Conservation (phyloP, 352 stramenopile species). For the Pythium folliculosum region DNA sequence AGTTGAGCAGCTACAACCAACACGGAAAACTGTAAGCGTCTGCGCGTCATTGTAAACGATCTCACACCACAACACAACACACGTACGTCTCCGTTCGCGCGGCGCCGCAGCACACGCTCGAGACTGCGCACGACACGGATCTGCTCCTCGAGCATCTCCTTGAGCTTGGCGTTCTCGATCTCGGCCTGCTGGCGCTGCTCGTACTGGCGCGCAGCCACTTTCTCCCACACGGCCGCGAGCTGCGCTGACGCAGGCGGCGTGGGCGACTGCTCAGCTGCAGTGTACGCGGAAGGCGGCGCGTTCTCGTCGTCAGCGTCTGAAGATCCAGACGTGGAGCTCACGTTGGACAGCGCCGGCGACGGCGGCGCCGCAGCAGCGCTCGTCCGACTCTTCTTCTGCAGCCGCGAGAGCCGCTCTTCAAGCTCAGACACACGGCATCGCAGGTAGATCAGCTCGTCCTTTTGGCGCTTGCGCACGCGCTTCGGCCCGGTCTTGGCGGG, state of each 20-base stretch:
- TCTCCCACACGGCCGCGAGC: constrained; percentile 24
- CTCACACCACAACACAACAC: not conserved
- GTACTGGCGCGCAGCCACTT: constrained; percentile 20
- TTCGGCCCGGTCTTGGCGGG: constrained; percentile 4
- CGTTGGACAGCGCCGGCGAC: constrained; percentile 7
- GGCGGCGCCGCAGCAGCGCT: not conserved
- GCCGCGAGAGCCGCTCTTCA: constrained; percentile 33
- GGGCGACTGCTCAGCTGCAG: not conserved
- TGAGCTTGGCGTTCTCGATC: constrained; percentile 34
- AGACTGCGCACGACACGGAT: constrained; percentile 34
- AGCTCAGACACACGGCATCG: constrained; percentile 44
- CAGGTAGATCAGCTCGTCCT: constrained; percentile 61
- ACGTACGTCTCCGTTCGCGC: constrained; percentile 14
- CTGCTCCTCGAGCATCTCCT: constrained; percentile 35
- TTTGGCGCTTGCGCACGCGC: constrained; percentile 48
- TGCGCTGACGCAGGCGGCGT: constrained; percentile 4
- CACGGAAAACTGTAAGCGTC: not conserved
- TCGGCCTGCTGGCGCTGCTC: constrained; percentile 25
- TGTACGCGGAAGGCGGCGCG: not conserved
- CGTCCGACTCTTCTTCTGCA: constrained; percentile 14
- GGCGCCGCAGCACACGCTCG: constrained; percentile 26
- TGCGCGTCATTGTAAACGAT: too few species aligned
- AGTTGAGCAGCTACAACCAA: constrained; percentile 2
- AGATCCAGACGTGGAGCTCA: not conserved
- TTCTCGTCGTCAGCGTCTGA: constrained; percentile 1